Evolutionary conservation across 495 filamentous ascomycete genomes (phyloP), one percentile per base, ranked within the genome.

Genomic region (Hypoxylon trugodes): DNA sequence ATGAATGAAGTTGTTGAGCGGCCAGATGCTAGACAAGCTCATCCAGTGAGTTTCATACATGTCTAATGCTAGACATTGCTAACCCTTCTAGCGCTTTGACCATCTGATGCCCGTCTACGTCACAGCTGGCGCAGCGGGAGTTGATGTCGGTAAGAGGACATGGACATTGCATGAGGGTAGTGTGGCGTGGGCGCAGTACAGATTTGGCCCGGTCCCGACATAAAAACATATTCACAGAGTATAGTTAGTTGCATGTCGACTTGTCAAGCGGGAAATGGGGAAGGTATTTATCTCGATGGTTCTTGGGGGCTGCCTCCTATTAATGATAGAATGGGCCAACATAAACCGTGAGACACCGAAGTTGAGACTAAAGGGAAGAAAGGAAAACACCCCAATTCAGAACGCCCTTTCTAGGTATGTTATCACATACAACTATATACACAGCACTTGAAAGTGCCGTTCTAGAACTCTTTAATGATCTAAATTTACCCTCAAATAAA

Each of bases 81-180:
- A 42, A 65, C n/a, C 19, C 18, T 48, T 1, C 3, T 6, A 73
- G 51, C 75, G 70, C 41, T 80, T 93, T 69, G 91, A 96, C 33
- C 92, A 96, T 76, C 66, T 96, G 46, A 81, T 94, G 74, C 92
- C 92, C 0, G 80, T 94, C 16, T 85, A 90, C 73, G 79, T 96
- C 65, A 87, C 83, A 2, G 88, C 88, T 0, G 90, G 90, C 0
- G 89, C 89, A 7, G 89, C 87, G 0, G 85, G 82, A 0, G 80
- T 82, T 6, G 89, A 92, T 70, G 51, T 70, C 13, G 90, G 84
- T 0, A 79, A 80, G 72, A 81, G 84, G 68, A 65, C 84, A 40
- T 92, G 87, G 86, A 91, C 86, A 5, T 47, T 86, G 52, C 78
- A 80, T 8, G 89, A 93, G 74, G 82, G 82, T 6, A 85, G 83